Percentiles rank a stretch among this genome's conserved stretches.
These are phyloP conservation scores for Cyclocybe cylindracea DNA, from an alignment of 768 basidiomycete genomes.

Conservation along the genomic window DNA sequence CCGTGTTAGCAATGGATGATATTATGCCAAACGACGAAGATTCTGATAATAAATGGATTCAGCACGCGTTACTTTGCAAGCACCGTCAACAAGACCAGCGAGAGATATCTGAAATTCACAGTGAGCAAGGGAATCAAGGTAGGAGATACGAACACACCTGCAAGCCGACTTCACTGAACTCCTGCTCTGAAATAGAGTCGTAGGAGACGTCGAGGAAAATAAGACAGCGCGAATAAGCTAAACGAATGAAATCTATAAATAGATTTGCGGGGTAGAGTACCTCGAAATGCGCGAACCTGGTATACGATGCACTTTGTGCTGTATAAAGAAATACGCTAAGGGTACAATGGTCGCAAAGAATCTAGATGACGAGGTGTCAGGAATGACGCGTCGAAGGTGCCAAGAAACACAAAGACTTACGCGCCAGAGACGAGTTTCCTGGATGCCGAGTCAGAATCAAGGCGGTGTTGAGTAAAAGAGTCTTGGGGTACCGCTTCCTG, in stretches of 20 bases:
- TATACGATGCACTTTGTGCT: slow-evolving; percentile 31
- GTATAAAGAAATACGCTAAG: slow-evolving; percentile 34
- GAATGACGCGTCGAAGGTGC: neutral
- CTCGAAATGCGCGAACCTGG: slow-evolving; percentile 40
- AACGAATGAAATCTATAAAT: neutral
- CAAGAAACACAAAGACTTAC: slow-evolving; percentile 33
- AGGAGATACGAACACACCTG: slow-evolving; percentile 39
- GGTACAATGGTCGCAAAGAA: too few species aligned
- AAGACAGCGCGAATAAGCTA: slow-evolving; percentile 82
- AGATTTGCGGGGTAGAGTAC: neutral
- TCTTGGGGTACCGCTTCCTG: slow-evolving; percentile 48
- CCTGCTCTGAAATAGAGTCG: slow-evolving; percentile 63
- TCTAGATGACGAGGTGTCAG: neutral
- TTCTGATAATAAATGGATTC: slow-evolving; percentile 36
- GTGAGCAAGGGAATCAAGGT: neutral
- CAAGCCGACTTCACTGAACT: slow-evolving; percentile 54
- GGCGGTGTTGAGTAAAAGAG: neutral
- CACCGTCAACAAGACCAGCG: slow-evolving; percentile 16
- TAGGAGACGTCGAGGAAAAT: slow-evolving; percentile 74
- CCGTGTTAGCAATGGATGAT: neutral
- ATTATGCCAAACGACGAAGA: slow-evolving; percentile 41
- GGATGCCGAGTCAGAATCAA: neutral
- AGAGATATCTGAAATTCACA: slow-evolving; percentile 24
- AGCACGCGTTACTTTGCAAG: slow-evolving; percentile 2
- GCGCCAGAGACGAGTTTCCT: slow-evolving; percentile 55